Evolutionary conservation across 768 basidiomycete species (phyloP).

Genomic region (Leccinum boreale): DNA sequence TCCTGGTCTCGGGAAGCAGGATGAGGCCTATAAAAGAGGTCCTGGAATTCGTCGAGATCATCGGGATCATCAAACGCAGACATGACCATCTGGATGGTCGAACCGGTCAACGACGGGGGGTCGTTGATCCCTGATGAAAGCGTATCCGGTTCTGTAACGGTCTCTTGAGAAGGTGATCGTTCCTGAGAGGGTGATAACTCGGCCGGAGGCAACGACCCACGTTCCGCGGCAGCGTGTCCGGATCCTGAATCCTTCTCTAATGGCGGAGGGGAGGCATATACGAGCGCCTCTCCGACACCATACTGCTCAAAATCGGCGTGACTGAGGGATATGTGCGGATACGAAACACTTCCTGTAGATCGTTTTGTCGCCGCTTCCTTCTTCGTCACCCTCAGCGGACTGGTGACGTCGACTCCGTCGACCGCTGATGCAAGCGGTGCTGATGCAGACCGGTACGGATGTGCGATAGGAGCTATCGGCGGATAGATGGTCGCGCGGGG

Average conservation of each 20-base stretch:
- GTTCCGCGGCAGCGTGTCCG: neutral
- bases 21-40: constrained; percentile 64
- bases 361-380: neutral
- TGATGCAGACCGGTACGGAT: constrained; percentile 22
- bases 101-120: constrained; percentile 33
- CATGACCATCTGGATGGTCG: constrained; percentile 32
- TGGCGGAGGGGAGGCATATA: constrained; percentile 35
- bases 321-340: constrained; percentile 27
- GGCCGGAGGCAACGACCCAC: neutral
- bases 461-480: constrained; percentile 26
- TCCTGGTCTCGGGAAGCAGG: neutral
- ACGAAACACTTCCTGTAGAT: neutral
- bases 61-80: constrained; percentile 57
- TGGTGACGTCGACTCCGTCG: neutral
- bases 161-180: neutral
- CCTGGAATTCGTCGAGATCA: constrained; percentile 70
- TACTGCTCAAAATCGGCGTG: constrained; percentile 42
- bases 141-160: constrained; percentile 22
- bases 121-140: constrained; percentile 6
- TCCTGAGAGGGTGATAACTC: neutral
- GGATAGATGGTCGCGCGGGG: constrained; percentile 27
- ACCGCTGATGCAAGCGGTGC: neutral
- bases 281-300: constrained; percentile 63
- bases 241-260: neutral
- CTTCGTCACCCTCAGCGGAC: neutral